Evolutionary conservation across 2,329 filamentous ascomycete genomes (phyloP), one percentile per base, ranked within the genome.

Genomic region (Alternaria brassicicola): DNA sequence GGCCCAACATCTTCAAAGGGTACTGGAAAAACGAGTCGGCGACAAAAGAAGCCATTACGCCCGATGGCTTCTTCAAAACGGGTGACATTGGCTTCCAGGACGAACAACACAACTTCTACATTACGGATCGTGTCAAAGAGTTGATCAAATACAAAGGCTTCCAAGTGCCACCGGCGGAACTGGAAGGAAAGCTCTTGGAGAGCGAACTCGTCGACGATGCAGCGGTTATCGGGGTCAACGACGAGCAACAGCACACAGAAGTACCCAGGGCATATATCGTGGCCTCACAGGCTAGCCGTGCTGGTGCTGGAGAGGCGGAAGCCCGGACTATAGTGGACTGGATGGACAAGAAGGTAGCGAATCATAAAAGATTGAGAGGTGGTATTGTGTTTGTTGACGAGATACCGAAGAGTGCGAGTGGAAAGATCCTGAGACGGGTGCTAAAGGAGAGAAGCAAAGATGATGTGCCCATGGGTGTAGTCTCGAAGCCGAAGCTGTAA

Each of bases 1-100:
- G 92, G 0, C 91, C 91, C 2, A 94, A 95, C 64, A 80, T 94
- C 21, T 93, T 93, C 78, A 81, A 84, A 64, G 92, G 90, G 0
- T 96, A 94, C 74, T 84, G 88, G 71, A 91, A 92, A 67, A 89
- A 90, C 57, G 83, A 86, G 0, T 84, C 89, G 55, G 86, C 88
- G 1, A 92, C 91, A 2, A 80, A 79, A 2, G 87, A 90, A 35
- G 86, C 89, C 0, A 86, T 94, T 57, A 89, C 89, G 1, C 63
- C 79, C 0, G 91, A 95, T 62, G 92, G 91, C 1, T 97, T 57
- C 53, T 69, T 73, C 49, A 68, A 72, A 25, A 74, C 71, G 2
- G 71, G 71, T 15, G 71, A 74, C 35, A 63, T 74, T 3, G 71
- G 70, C 43, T 68, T 67, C 30, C 62, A 68, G 9, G 71, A 74